Evolutionary conservation across 371 early-diverging fungal genomes (phyloP), one percentile per base, ranked within the genome.

Genomic region (Synchytrium microbalum): DNA sequence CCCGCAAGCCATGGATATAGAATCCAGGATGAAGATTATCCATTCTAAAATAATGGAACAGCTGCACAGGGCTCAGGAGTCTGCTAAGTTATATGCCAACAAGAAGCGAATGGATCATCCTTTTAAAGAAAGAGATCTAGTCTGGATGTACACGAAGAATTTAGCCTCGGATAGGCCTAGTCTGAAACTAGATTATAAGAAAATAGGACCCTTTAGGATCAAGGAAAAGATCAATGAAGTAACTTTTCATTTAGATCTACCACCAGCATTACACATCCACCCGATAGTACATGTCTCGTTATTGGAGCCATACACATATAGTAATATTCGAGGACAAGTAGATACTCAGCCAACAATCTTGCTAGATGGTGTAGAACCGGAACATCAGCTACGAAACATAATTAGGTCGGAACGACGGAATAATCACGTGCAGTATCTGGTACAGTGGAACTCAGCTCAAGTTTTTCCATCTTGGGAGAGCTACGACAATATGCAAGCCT

Each of bases 251-350:
- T 29, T 62, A 26, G 10, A 10, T 10, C 61, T 62, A 5, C 62
- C 62, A 61, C 8, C 8, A 13, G 5, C 3, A 5, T 8, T 64
- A n/a, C 31, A 32, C 8, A 64, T 64, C 31, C 65, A 64, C 52
- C 64, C 64, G 3, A 64, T 64, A 14, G 64, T 64, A 19, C 65
- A 64, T 24, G 64, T 60, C 16, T 65, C 58, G 2, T 61, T 68
- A 2, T 27, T 68, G 16, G 60, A 38, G 8, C 60, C 60, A 26
- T 24, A 63, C 26, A 33, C 28, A 2, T 30, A 61, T n/a, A 2
- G 16, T 19, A n/a, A n/a, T n/a, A n/a, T n/a, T n/a, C n/a, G n/a
- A n/a, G 32, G 67, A 23, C 19, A 14, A n/a, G 2, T 24, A 54
- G 28, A 28, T 19, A 63, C 67, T 3, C 64, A 62, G 3, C 66